Conservation (phyloP, 2,329 filamentous ascomycete genomes). For the Pseudonectria buxi region DNA sequence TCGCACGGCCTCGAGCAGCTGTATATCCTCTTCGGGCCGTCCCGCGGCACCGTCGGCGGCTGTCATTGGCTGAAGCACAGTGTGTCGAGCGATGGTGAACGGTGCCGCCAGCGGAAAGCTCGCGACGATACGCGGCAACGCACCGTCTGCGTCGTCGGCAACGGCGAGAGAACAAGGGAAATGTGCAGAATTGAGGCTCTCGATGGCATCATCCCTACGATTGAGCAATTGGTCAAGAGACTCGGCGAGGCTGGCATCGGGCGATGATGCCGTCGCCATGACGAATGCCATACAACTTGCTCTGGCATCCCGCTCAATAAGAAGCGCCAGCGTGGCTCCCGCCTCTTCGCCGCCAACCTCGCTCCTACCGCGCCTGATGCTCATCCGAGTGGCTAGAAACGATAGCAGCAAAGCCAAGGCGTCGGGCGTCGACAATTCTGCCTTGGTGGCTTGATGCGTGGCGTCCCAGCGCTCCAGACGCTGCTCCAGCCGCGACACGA, state of each 20-base stretch:
- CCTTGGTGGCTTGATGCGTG: conserved; percentile 10
- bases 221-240: conserved; percentile 10
- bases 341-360: too few relatives aligned
- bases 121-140: conserved; percentile 13
- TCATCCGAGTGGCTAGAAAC: conserved; percentile 18
- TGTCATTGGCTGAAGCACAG: conserved; percentile 12
- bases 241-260: conserved; percentile 9
- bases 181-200: too few relatives aligned
- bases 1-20: conserved; percentile 17
- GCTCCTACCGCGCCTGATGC: conserved; percentile 1
- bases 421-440: conserved; percentile 3
- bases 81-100: conserved; percentile 13
- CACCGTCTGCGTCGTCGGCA: conserved; percentile 3
- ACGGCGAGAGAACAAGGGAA: not conserved
- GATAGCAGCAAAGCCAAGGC: conserved; percentile 11
- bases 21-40: conserved; percentile 18
- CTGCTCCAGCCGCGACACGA: conserved; percentile 10
- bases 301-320: conserved; percentile 11
- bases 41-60: conserved; percentile 3
- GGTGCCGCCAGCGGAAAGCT: conserved; percentile 17
- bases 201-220: too few relatives aligned
- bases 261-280: conserved; percentile 11
- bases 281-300: conserved; percentile 18
- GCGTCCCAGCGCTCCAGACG: conserved; percentile 17
- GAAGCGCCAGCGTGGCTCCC: too few relatives aligned